Evolutionary conservation across 2,329 filamentous ascomycete genomes (phyloP), one percentile per base, ranked within the genome.

Genomic region (Metarhizium brunneum): DNA sequence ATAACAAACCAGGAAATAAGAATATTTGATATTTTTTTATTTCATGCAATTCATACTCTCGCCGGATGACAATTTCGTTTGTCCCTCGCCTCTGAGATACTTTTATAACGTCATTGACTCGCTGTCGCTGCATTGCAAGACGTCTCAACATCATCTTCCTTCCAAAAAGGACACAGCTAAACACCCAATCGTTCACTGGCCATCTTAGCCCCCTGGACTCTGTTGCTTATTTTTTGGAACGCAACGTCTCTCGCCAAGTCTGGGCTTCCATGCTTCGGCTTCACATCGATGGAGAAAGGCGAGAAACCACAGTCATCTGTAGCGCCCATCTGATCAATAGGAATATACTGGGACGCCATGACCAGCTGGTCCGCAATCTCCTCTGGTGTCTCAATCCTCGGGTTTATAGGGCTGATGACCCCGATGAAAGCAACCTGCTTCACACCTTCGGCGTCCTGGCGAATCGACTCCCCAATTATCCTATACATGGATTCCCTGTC

Each of bases 241-340:
- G 57, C 57, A 47, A 58, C 49, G 6, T 59, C 56, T 35, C 57
- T 56, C 13, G 57, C 57, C 20, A 57, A 52, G 25, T 58, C 56
- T 2, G 57, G 51, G 36, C 53, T 57, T 14, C 57, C 57, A 47
- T 59, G 53, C 10, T 53, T 54, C 4, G 57, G 57, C 48, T 59
- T 59, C 14, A 10, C 30, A 38, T 59, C 57, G 35, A 59, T 59
- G 10, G 57, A 59, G 43, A 59, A 59, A 1, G 58, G 58, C 11
- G 58, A 58, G 49, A 59, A 58, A 5, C 57, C 58, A 35, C 58
- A 59, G 40, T 59, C 54, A 42, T 59, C 56, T 13, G 58, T 58
- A 13, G 56, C 58, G 4, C 58, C 58, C 3, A 59, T 43, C 36
- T 59, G 56, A 13, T 59, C 58, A 0, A 30, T 20, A 2, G 56